Evolutionary conservation across 208 protist species (phyloP).

Genomic region (Crithidia acanthocephali): DNA sequence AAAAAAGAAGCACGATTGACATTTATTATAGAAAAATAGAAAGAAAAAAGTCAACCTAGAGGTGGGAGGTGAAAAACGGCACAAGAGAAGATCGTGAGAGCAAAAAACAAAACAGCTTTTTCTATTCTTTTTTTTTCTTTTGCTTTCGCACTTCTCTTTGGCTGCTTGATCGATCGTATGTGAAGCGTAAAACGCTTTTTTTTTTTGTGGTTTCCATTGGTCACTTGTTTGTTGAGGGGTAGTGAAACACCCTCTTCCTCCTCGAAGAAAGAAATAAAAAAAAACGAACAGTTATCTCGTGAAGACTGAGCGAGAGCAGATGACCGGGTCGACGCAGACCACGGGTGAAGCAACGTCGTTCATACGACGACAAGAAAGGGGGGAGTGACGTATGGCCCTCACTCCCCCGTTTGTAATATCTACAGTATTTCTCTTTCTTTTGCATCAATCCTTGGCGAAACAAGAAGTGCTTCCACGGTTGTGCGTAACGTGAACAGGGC

Average conservation of each 20-base stretch:
- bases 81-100: neutral
- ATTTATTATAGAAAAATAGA: neutral
- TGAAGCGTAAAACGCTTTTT: too few relatives aligned
- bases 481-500: too few relatives aligned
- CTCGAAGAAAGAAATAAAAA: too few relatives aligned
- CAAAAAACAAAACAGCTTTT: too few relatives aligned
- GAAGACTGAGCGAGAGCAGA: too few relatives aligned
- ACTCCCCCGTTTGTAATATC: neutral
- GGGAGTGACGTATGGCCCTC: slow-evolving; percentile 5
- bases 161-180: neutral
- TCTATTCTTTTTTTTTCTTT: neutral
- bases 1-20: neutral
- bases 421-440: neutral
- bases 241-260: too few relatives aligned
- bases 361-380: neutral
- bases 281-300: too few relatives aligned
- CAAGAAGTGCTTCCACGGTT: neutral
- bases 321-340: neutral
- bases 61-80: neutral
- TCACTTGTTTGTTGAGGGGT: too few relatives aligned
- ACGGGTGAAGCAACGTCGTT: neutral
- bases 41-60: neutral
- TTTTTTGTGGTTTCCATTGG: too few relatives aligned
- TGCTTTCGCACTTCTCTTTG: neutral
- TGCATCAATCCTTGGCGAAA: too few relatives aligned